Conservation (phyloP, 2,329 filamentous ascomycete species). For the Clonostachys rhizophaga region DNA sequence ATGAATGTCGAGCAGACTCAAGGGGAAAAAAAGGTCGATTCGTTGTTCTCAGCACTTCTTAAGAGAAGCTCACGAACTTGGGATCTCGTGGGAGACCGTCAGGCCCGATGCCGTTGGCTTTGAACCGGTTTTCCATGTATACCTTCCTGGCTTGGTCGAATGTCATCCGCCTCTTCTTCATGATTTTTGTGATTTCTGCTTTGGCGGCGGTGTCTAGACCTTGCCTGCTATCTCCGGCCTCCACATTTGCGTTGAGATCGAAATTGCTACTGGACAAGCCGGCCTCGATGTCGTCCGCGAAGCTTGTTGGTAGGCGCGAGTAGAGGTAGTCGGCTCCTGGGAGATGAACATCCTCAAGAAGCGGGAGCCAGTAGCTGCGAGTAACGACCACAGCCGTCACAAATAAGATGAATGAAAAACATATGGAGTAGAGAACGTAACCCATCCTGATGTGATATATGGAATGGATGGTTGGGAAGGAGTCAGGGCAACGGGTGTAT, state of each 20-base stretch:
- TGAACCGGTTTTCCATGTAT: slow-evolving; percentile 82
- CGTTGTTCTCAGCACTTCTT: slow-evolving; percentile 41
- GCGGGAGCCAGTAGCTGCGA: slow-evolving; percentile 70
- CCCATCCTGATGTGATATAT: slow-evolving; percentile 47
- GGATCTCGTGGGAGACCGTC: slow-evolving; percentile 88
- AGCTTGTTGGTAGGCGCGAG: slow-evolving; percentile 69
- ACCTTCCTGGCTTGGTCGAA: slow-evolving; percentile 90
- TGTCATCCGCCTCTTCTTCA: slow-evolving; percentile 76
- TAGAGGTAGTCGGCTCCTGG: slow-evolving; percentile 63
- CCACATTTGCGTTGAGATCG: slow-evolving; percentile 76
- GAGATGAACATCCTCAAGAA: slow-evolving; percentile 55
- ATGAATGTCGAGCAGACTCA: too few species aligned
- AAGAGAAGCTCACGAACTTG: slow-evolving; percentile 86
- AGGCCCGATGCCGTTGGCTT: slow-evolving; percentile 79
- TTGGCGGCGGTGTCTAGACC: slow-evolving; percentile 81
- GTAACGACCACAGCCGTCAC: slow-evolving; percentile 79
- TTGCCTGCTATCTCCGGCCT: slow-evolving; percentile 69
- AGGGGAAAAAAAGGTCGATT: too few species aligned
- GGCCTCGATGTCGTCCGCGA: slow-evolving; percentile 80
- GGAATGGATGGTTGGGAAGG: too few species aligned
- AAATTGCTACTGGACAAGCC: slow-evolving; percentile 82
- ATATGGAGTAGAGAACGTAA: slow-evolving; percentile 76
- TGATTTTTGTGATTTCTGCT: slow-evolving; percentile 78
- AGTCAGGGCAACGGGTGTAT: too few species aligned
- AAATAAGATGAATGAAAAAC: slow-evolving; percentile 64